Percentiles rank a stretch among this genome's conserved stretches.
Evolutionary conservation across 345 rosid genomes (phyloP).

Genomic region (Ailanthus altissimus): DNA sequence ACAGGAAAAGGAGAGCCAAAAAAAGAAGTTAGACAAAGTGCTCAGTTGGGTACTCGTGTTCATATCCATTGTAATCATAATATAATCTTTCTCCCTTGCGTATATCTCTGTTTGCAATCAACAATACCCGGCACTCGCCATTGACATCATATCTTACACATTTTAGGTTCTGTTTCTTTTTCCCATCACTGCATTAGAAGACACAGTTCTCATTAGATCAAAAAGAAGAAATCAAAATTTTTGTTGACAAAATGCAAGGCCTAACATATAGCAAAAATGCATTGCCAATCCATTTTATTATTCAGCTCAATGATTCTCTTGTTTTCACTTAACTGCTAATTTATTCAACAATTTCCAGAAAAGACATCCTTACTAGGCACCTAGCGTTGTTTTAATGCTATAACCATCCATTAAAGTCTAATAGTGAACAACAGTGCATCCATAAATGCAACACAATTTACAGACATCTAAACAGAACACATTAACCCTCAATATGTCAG

Average conservation of each 20-base stretch:
- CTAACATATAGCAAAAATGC: background rate
- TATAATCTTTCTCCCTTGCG: constrained; percentile 79
- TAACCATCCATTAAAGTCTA: background rate
- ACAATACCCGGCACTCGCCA: constrained; percentile 84
- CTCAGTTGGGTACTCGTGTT: constrained; percentile 90
- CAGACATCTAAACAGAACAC: background rate
- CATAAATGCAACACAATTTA: background rate
- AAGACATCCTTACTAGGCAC: too few species aligned
- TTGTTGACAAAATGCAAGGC: too few species aligned
- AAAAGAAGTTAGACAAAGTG: constrained; percentile 69
- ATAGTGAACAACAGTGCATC: background rate
- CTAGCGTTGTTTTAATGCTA: background rate
- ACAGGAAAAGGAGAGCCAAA: background rate
- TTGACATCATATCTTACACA: constrained; percentile 82
- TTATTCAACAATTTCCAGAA: too few species aligned
- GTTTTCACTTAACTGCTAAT: too few species aligned
- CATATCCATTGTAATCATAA: constrained; percentile 92
- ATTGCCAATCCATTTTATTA: background rate
- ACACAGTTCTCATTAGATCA: background rate
- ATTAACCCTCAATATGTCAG: background rate
- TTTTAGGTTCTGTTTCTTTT: constrained; percentile 87
- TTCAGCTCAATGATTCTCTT: background rate
- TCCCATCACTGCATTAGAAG: constrained; percentile 74
- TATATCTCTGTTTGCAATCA: constrained; percentile 85
- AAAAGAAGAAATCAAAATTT: background rate